Base-by-base conservation (phyloP, 495 filamentous ascomycete genomes). In the Emericellopsis terricola region DNA sequence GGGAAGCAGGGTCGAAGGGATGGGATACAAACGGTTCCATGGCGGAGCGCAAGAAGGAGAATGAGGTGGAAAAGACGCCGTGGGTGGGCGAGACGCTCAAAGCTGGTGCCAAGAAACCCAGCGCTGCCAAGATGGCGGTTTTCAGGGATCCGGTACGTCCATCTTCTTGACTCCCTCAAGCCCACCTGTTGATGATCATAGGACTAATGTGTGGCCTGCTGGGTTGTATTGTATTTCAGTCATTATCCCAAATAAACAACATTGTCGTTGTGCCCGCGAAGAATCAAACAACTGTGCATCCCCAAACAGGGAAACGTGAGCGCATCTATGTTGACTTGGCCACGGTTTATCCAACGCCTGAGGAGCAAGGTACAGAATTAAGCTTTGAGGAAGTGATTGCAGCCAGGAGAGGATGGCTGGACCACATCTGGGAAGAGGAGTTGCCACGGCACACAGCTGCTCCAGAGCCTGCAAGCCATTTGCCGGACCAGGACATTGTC, bases 91-190 rank as follows among this genome's bases (percentile, higher is more conserved):
- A 94, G 59, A 93, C 78, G 21, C 53, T 96, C 56, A 84, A 89
- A 55, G 76, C 73, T 13, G 80, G 78, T 13, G 89, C 81, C 47
- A 84, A 80, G 50, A 68, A 76, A 46, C 70, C 57, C 37, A 76
- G 70, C 29, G 65, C 63, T 20, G 65, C 80, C 32, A 97, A 94
- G 62, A 71, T 97, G 71, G 60, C 76, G 46, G 69, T 96, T 14
- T 97, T 94, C 66, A 84, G 84, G 61, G 89, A 97, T 65, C 69
- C 79, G 80, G 89, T 96, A 75, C 73, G 86, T 71, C 34, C 40
- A 41, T 42, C 46, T 41, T 37, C 42, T 41, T 38, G 39, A 38
- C 45, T 26, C 18, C 40, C 38, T 38, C 39, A 43, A 31, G 48
- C 47, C 36, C 48, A 44, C 57, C 52, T 83, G 71, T 93, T 91